These are phyloP conservation scores for Pythium insidiosum DNA, from an alignment of 352 stramenopile species.

Conservation along the genomic window DNA sequence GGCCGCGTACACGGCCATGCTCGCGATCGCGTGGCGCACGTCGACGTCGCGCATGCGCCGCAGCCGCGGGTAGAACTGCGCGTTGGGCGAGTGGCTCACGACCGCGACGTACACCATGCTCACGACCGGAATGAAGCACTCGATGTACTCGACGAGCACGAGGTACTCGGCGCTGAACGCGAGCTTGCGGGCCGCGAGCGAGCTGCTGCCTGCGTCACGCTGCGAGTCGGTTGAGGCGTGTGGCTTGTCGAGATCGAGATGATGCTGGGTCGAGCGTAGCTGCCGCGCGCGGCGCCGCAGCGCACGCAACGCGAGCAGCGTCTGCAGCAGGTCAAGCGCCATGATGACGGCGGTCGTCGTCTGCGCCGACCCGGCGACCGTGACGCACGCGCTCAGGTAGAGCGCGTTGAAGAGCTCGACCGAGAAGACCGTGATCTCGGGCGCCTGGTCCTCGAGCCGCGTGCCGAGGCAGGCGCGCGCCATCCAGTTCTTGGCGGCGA, in stretches of 20 bases:
- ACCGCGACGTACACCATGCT: conserved; percentile 5
- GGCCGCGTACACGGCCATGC: conserved; percentile 3
- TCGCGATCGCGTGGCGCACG: background rate
- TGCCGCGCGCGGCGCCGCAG: background rate
- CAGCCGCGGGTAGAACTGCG: conserved; percentile 5
- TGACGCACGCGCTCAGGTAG: conserved; percentile 19
- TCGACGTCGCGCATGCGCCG: background rate
- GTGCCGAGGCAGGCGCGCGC: conserved; percentile 1
- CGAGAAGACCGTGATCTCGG: conserved; percentile 17
- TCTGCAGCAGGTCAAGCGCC: background rate
- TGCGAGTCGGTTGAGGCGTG: background rate
- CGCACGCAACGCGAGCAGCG: background rate
- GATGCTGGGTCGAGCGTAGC: background rate
- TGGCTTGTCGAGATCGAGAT: background rate
- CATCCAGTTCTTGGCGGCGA: conserved; percentile 2
- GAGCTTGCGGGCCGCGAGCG: conserved; percentile 4
- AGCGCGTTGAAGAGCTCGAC: conserved; percentile 25
- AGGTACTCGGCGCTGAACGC: conserved; percentile 15
- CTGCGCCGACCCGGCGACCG: conserved; percentile 5
- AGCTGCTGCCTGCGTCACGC: background rate
- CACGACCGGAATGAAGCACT: conserved; percentile 12
- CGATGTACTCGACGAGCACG: conserved; percentile 17
- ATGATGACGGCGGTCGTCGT: background rate
- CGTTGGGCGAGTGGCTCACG: conserved; percentile 7
- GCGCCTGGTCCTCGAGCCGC: conserved; percentile 18